Evolutionary conservation across 345 rosid genomes (phyloP).

Genomic region (Capsella bursapastoris): DNA sequence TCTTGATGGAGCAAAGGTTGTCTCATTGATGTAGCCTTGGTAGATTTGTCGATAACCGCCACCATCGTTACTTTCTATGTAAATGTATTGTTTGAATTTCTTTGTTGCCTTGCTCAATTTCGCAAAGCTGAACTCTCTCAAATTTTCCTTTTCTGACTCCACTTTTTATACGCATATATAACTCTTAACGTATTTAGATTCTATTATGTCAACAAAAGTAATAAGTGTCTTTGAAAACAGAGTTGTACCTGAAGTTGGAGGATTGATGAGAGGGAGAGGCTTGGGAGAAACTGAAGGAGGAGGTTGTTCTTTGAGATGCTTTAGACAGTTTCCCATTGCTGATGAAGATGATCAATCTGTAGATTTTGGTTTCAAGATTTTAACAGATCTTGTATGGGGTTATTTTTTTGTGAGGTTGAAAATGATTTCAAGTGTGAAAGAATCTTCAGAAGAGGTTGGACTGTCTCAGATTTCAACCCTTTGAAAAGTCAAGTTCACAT

Average conservation of each 20-base stretch:
- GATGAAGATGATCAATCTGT: constrained; percentile 1
- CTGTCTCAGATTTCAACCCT: constrained; percentile 22
- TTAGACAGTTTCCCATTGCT: constrained; percentile 36
- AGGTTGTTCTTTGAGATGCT: constrained; percentile 9
- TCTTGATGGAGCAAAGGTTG: constrained; percentile 30
- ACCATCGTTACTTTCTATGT: not conserved
- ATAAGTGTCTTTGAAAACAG: constrained; percentile 2
- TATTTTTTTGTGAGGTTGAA: constrained; percentile 11
- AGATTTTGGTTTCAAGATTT: constrained; percentile 9
- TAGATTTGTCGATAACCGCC: not conserved
- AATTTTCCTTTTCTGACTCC: not conserved
- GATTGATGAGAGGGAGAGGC: constrained; percentile 7
- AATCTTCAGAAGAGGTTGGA: not conserved
- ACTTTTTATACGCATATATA: not conserved
- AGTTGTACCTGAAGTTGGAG: constrained; percentile 21
- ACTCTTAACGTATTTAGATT: not conserved
- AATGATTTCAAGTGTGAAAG: constrained; percentile 32
- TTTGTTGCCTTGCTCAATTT: constrained; percentile 25
- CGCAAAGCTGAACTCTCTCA: constrained; percentile 27
- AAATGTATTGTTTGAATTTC: not conserved
- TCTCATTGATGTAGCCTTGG: constrained; percentile 20
- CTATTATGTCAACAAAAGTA: not conserved
- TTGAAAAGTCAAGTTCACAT: constrained; percentile 19
- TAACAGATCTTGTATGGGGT: not conserved
- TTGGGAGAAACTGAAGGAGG: constrained; percentile 3